phyloP scores from a whole-genome alignment of 805 yeast genomes.

The Myxozyma lipomycoides region DNA sequence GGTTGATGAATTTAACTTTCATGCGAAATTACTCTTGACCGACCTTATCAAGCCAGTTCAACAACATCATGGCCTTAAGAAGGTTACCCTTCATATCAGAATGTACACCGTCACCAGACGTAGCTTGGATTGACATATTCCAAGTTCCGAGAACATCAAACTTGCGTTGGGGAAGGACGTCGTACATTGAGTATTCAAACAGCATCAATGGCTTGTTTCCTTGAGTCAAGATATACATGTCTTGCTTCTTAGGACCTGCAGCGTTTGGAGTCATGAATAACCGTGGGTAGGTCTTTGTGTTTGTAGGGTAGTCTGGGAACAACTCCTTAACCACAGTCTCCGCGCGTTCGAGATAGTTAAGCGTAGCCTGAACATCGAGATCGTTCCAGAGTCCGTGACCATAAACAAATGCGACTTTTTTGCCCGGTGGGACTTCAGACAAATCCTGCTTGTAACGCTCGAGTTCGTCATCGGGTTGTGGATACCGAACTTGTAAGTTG shows the following conservation, averaged over 20 bases:
- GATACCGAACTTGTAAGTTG: slow-evolving; percentile 23
- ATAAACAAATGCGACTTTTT: slow-evolving; percentile 22
- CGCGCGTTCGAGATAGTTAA: slow-evolving; percentile 22
- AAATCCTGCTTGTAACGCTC: slow-evolving; percentile 17
- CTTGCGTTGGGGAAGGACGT: slow-evolving; percentile 21
- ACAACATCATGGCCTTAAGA: slow-evolving; percentile 28
- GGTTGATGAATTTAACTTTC: too few relatives aligned
- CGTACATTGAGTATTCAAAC: slow-evolving; percentile 25
- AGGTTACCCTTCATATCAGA: slow-evolving; percentile 25
- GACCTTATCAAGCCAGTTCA: slow-evolving; percentile 27
- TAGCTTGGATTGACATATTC: slow-evolving; percentile 27
- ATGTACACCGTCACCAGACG: slow-evolving; percentile 25
- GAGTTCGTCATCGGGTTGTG: slow-evolving; percentile 25
- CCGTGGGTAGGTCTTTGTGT: slow-evolving; percentile 17
- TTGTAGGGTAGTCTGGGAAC: slow-evolving; percentile 10
- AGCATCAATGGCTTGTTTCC: slow-evolving; percentile 29
- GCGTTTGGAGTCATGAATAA: slow-evolving; percentile 26
- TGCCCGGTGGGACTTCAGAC: slow-evolving; percentile 12
- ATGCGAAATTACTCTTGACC: slow-evolving; percentile 15
- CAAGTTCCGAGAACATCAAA: slow-evolving; percentile 27
- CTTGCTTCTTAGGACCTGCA: slow-evolving; percentile 24
- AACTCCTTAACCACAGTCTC: slow-evolving; percentile 13
- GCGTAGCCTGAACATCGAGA: slow-evolving; percentile 26
- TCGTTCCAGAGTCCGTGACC: slow-evolving; percentile 30
- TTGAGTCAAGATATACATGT: slow-evolving; percentile 23